phyloP scores from a whole-genome alignment of 805 yeast genomes.

The Komagataella kurtzmanii region DNA sequence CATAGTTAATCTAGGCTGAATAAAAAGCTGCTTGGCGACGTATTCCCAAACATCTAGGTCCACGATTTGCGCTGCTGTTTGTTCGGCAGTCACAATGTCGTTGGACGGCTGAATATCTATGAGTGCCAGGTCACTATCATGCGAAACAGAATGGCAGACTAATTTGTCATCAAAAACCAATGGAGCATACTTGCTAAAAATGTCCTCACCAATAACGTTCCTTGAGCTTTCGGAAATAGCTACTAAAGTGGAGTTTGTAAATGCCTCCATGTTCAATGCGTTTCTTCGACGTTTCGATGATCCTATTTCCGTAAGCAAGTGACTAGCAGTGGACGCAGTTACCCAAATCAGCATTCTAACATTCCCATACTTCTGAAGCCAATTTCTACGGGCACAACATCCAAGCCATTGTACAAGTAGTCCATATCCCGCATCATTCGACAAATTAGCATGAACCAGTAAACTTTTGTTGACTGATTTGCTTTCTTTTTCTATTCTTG shows the following conservation, averaged over 20 bases:
- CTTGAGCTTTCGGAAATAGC: constrained; percentile 23
- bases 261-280: constrained; percentile 50
- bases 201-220: background rate
- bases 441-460: constrained; percentile 15
- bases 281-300: constrained; percentile 43
- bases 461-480: constrained; percentile 13
- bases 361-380: constrained; percentile 57
- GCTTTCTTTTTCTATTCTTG: constrained; percentile 8
- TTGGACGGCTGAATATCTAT: background rate
- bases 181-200: background rate
- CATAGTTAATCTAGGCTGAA: constrained; percentile 28
- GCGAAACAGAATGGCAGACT: background rate
- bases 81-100: background rate
- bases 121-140: background rate
- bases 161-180: background rate
- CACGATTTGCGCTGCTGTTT: background rate
- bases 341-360: constrained; percentile 66
- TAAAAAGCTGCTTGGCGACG: constrained; percentile 47
- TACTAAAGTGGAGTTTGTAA: constrained; percentile 41
- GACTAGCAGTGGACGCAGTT: constrained; percentile 43
- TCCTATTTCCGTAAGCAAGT: constrained; percentile 45
- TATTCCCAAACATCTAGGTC: constrained; percentile 46
- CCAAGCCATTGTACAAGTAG: constrained; percentile 63
- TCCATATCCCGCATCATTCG: constrained; percentile 41
- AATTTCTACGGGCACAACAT: constrained; percentile 54